Conservation (phyloP, 768 basidiomycete genomes). For the Amanita inopinata region DNA sequence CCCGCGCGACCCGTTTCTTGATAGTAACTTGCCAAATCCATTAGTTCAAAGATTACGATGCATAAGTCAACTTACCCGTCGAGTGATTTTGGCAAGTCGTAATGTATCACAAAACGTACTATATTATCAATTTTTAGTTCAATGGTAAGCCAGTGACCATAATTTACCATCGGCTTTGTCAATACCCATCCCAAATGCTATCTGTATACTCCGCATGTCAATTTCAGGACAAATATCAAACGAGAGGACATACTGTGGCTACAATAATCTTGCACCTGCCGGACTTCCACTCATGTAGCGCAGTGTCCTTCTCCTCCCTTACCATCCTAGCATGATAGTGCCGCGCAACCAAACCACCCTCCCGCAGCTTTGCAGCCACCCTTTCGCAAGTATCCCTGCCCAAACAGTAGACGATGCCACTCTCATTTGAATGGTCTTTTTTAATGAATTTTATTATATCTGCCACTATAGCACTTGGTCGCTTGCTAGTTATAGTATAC, state of each 20-base stretch:
- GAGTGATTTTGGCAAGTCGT: slow-evolving; percentile 70
- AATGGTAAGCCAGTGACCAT: background rate
- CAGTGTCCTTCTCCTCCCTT: slow-evolving; percentile 46
- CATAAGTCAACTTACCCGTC: slow-evolving; percentile 66
- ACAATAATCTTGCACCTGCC: slow-evolving; percentile 76
- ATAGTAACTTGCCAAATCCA: slow-evolving; percentile 49
- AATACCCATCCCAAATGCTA: slow-evolving; percentile 97
- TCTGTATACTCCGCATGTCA: slow-evolving; percentile 30
- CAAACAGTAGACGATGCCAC: slow-evolving; percentile 82
- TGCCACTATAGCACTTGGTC: slow-evolving; percentile 30
- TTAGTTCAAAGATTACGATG: background rate
- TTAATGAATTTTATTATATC: slow-evolving; percentile 68
- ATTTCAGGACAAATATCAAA: slow-evolving; percentile 5
- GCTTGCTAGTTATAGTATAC: slow-evolving; percentile 49
- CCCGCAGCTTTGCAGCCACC: slow-evolving; percentile 57
- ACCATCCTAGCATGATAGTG: slow-evolving; percentile 85
- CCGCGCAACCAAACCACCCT: slow-evolving; percentile 49
- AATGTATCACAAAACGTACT: slow-evolving; percentile 93
- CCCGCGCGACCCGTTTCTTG: slow-evolving; percentile 98
- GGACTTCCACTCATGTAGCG: slow-evolving; percentile 66
- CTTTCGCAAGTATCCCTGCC: slow-evolving; percentile 70
- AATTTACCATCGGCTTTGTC: slow-evolving; percentile 69
- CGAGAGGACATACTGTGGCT: slow-evolving; percentile 59
- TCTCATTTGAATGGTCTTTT: slow-evolving; percentile 40
- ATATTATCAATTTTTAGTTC: slow-evolving; percentile 6